Base-by-base conservation (phyloP, 148 eudicot genomes). In the Chenopodium berlandieri region DNA sequence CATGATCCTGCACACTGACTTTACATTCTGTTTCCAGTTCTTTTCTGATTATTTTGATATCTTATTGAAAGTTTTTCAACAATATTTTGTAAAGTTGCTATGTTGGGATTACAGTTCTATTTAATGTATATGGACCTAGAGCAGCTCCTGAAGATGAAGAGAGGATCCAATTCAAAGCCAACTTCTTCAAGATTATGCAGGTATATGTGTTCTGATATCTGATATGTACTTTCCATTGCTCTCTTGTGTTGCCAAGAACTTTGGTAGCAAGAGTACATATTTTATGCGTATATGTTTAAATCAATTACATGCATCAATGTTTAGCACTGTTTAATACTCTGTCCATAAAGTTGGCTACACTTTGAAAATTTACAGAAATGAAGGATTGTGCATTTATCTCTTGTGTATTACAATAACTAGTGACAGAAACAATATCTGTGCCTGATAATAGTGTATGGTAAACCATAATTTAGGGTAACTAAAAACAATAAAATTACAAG, bases 121-220 rank as follows among this genome's bases (percentile, higher is more conserved):
- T 94, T 81, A 95, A 95, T 83, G 64, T 96, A 54, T 96, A 96
- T 82, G 99, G 97, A 73, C 98, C 99, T 78, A 88, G 98, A 80
- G 98, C 99, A 78, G 90, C 72, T 78, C 70, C 85, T 76, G 98
- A 96, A 79, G 97, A 96, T 84, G 82, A 56, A 11, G 95, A 95
- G 65, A 91, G 98, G 87, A 88, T 90, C 66, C 89, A 89, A 79
- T 96, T 96, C 78, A 96, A 94, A 88, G 81, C 80, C 50, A 85
- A 80, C 27, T 96, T 96, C 90, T 96, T 81, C 89, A 90, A 83
- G 85, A 88, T 92, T 37, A 79, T 95, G 86, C 93, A 96, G 99
- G 97, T 91, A 88, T 32, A 47, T 73, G 47, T 27, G 46, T 12
- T 69, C 16, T 20, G 6, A 30, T 30, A 64, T 74, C 30, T 75